Base-by-base conservation (phyloP, 192 early-diverging fungal genomes). In the Irineochytrium annulatum region DNA sequence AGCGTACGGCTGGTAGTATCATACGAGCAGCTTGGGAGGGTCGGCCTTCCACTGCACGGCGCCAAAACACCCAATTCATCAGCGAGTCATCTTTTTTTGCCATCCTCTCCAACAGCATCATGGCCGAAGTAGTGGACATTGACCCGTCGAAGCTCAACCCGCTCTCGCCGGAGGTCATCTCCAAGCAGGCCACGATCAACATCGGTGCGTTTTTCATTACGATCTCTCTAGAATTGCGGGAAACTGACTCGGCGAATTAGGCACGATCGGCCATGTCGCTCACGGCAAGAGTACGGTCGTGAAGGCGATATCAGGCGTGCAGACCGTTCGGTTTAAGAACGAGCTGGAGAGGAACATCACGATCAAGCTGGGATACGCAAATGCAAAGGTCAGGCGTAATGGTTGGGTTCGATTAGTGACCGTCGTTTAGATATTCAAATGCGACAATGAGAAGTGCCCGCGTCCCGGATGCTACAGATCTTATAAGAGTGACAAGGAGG, bases 281-380 rank as follows among this genome's bases (percentile, higher is more conserved):
- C 96, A 99, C 84, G 96, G 96, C 75, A 99, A 99, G 82, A 97
- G 94, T 20, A 97, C 95, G 20, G 91, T 99, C 20, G 96, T 99
- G 56, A 99, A 93, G 72, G 94, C 96, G 35, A 95, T 97, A 63
- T 97, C 95, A 32, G 94, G 94, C 57, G 95, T 97, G 22, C 90
- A 92, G 81, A 99, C 96, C 32, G 91, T 97, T 49, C 87, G 96
- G 45, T 99, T 97, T 77, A 93, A 94, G 78, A 97, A 91, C 71
- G 96, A 99, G 74, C 79, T 95, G 53, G 93, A 95, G 79, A 86
- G 93, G 67, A 99, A 99, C 78, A 99, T 97, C 84, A 99, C 96
- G 45, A 99, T 99, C 76, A 99, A 95, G 77, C 83, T 99, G 34
- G 96, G 96, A 48, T 99, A 99, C 66, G 95, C 96, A 57, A 99